Base-by-base conservation (phyloP, 1,139 yeast species). In the Suhomyces chickasaworum region DNA sequence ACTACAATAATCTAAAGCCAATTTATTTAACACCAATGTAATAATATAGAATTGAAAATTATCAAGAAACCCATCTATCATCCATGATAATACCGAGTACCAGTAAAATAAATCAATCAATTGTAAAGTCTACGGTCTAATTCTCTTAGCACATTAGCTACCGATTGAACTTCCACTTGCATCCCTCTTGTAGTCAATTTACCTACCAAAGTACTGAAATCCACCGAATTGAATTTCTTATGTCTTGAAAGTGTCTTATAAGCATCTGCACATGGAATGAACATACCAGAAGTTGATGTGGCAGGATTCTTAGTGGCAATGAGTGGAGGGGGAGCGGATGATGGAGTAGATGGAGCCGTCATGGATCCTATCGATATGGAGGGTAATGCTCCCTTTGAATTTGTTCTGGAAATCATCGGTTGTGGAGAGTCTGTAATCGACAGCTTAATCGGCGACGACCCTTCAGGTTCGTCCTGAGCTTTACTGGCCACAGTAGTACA, bases 111-210 rank as follows among this genome's bases (percentile, higher is more conserved):
- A 17, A 13, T n/a, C 37, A n/a, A 6, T 23, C 25, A 78, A 58
- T 75, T 75, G 54, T 82, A 82, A 44, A 85, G 69, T 55, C 87
- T 72, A 57, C 89, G 75, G 62, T 89, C 96, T 55, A 89, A 73
- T 59, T 88, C 93, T 37, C 96, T 73, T 51, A 89, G 70, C 21
- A 88, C 90, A 55, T 85, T 86, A 22, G 93, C 96, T 29, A 89
- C 95, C 51, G 89, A 81, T 58, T 86, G 89, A 7, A 87, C 96
- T 59, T 89, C 96, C 36, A 89, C 95, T 58, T 86, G 89, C 87
- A 87, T 86, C 2, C 95, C 96, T 53, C 87, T 73, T 0, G 95
- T 87, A 34, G 86, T 83, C 53, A 89, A 73, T 57, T 85, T 82
- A 8, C 89, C 89, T 4, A 89, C 90, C 52, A 89, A 71, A 1